A percentile compares a stretch with the other conserved stretches of the same genome.
Conservation (phyloP, 495 filamentous ascomycete species). For the Hypoxylon rickii region DNA sequence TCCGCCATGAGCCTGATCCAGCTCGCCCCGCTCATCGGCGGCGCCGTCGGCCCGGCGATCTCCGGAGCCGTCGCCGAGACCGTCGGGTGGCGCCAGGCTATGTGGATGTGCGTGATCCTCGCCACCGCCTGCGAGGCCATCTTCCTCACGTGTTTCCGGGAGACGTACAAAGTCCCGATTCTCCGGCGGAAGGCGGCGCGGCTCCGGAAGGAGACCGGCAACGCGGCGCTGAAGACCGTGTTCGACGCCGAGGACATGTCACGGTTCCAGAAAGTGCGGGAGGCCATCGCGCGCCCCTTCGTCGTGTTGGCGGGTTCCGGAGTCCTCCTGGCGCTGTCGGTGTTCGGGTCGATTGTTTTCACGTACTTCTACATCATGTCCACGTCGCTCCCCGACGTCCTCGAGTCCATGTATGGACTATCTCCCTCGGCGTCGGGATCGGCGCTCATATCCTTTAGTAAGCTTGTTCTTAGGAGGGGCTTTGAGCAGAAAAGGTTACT, state of each 20-base stretch:
- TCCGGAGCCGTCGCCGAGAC: conserved; percentile 64
- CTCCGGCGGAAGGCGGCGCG: conserved; percentile 47
- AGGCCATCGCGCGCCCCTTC: conserved; percentile 53
- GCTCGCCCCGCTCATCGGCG: conserved; percentile 53
- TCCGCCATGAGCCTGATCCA: conserved; percentile 55
- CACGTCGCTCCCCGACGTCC: conserved; percentile 57
- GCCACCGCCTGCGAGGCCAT: conserved; percentile 52
- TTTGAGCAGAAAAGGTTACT: conserved; percentile 19
- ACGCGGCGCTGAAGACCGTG: conserved; percentile 49
- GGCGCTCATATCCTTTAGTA: conserved; percentile 58
- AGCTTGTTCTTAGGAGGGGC: conserved; percentile 24
- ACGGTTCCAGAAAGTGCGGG: conserved; percentile 35
- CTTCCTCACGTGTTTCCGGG: conserved; percentile 51
- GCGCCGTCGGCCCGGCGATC: conserved; percentile 63
- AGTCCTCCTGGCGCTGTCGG: conserved; percentile 53
- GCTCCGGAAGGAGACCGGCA: conserved; percentile 48
- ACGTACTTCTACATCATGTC: conserved; percentile 59
- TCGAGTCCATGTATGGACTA: conserved; percentile 52
- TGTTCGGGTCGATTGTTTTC: conserved; percentile 57
- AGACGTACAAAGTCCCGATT: conserved; percentile 58
- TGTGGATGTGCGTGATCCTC: conserved; percentile 57
- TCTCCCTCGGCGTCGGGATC: conserved; percentile 50
- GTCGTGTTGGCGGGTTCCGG: conserved; percentile 52
- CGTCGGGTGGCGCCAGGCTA: conserved; percentile 60
- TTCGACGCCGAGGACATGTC: conserved; percentile 41